phyloP scores from a whole-genome alignment of 2,329 filamentous ascomycete genomes.

The Monosporascus ibericus region DNA sequence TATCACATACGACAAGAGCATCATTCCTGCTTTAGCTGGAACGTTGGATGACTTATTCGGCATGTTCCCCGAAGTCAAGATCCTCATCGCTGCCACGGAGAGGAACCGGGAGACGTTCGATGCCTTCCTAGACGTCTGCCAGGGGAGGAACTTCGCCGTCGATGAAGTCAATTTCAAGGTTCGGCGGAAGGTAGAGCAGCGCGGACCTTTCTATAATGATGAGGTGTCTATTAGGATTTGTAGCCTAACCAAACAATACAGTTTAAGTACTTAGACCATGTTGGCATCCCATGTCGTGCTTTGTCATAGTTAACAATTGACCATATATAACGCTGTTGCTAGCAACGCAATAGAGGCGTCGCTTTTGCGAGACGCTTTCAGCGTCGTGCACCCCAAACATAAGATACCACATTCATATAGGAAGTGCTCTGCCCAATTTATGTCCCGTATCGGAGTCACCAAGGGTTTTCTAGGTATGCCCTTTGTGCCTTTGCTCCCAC shows the following conservation, averaged over 20 bases:
- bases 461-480: too few species aligned
- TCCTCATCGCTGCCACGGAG: constrained; percentile 65
- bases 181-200: constrained; percentile 35
- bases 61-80: constrained; percentile 47
- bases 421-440: too few species aligned
- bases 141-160: constrained; percentile 38
- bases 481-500: too few species aligned
- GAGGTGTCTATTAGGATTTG: constrained; percentile 54
- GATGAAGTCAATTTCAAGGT: constrained; percentile 37
- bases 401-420: too few species aligned
- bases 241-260: constrained; percentile 25
- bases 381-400: too few species aligned
- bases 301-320: too few species aligned
- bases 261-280: not conserved
- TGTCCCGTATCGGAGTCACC: too few species aligned
- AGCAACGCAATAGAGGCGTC: too few species aligned
- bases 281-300: too few species aligned
- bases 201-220: constrained; percentile 60
- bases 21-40: constrained; percentile 57
- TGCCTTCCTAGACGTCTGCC: constrained; percentile 55
- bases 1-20: constrained; percentile 66
- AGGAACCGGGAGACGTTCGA: constrained; percentile 65
- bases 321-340: too few species aligned
- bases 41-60: constrained; percentile 59
- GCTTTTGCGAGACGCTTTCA: too few species aligned